Base-by-base conservation (phyloP, 2,329 filamentous ascomycete genomes). In the Acrodontium crateriforme region DNA sequence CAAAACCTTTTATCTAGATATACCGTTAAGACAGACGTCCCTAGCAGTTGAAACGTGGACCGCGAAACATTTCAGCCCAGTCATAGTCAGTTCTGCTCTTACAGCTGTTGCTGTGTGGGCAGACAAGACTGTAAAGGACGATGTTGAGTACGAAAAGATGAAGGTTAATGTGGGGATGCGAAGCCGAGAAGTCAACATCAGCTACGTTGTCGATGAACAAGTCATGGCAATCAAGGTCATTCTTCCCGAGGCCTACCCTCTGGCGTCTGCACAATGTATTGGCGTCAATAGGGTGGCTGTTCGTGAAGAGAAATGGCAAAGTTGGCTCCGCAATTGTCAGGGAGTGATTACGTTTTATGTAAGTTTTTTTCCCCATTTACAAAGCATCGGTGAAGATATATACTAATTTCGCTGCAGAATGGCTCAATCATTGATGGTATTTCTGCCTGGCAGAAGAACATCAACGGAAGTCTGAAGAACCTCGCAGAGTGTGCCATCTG, bases 401-500 rank as follows among this genome's bases (percentile, higher is more conserved):
- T 9, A 15, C 7, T 10, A 16, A 19, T 15, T 2, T 25, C 8
- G 2, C 9, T 16, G 26, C 37, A 71, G 64, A 87, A 89, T 46
- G 84, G 84, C 29, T 81, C 71, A 49, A 71, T 98, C 32, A 78
- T 85, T 29, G 87, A 95, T 42, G 89, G 85, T 2, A 62, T 98
- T 16, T 66, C 76, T 9, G 75, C 82, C 6, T 95, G 92, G 65
- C 74, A 80, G 38, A 72, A 77, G 38, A 95, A 95, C 52, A 77
- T 98, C 9, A 71, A 77, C 9, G 82, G 83, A 2, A 81, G 82
- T 3, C 67, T 98, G 40, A 89, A 92, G 59, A 89, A 85, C 18
- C 85, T 95, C 56, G 80, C 71, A 12, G 89, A 98, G 55, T 98
- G 89, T 50, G 83, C 89, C 7, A 95, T 95, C 50, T 42, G 40